A percentile compares a stretch with the other conserved stretches of the same genome.
phyloP scores from a whole-genome alignment of 306 rosid genomes.

The Begonia loranthoides region DNA sequence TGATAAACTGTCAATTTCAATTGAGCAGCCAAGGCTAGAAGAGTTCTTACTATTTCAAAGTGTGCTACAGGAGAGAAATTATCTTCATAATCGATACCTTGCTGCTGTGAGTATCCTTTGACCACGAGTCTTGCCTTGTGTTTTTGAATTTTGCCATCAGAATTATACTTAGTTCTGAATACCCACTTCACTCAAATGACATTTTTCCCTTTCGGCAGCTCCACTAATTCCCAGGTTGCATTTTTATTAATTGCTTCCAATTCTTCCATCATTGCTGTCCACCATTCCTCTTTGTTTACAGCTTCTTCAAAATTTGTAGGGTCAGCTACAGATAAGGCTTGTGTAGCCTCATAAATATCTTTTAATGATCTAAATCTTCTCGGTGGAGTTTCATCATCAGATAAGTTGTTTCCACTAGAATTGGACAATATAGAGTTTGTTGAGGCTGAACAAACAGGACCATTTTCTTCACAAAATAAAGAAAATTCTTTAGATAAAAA shows the following conservation, averaged over 20 bases:
- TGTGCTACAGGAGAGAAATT: no score
- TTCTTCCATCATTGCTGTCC: conserved; percentile 2
- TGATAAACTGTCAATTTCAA: no score
- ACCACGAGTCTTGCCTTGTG: no score
- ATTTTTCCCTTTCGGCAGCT: neutral
- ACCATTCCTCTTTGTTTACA: conserved; percentile 1
- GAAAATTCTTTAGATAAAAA: no score
- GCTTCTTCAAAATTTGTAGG: neutral
- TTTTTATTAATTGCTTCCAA: neutral
- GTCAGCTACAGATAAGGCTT: neutral
- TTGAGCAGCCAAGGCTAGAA: no score
- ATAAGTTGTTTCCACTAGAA: neutral
- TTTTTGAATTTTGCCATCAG: no score
- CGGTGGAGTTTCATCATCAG: no score
- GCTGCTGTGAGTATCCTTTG: no score
- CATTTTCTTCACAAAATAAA: no score
- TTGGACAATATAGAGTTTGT: neutral
- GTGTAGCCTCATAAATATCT: conserved; percentile 4
- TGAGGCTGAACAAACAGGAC: neutral
- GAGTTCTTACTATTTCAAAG: no score
- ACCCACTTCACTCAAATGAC: conserved; percentile 3
- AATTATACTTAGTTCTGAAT: neutral
- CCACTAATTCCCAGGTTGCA: neutral
- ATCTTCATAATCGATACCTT: no score
- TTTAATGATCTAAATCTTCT: neutral